A percentile compares a stretch with the other conserved stretches of the same genome.
These are phyloP conservation scores for Termitomyces sp. DNA, from an alignment of 768 basidiomycete species.

Conservation along the genomic window DNA sequence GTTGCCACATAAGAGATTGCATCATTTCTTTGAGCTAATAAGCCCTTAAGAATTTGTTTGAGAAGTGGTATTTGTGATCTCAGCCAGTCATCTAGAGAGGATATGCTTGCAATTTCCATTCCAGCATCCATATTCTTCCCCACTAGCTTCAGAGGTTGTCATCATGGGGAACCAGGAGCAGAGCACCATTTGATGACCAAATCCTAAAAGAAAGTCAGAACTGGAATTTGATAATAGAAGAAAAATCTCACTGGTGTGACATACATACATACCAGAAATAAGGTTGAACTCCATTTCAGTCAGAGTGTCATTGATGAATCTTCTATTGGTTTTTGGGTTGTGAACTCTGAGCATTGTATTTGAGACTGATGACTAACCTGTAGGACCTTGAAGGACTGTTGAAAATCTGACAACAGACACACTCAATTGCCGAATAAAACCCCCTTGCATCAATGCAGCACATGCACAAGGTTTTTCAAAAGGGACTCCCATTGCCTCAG, in stretches of 20 bases:
- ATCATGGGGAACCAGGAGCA: conserved; percentile 14
- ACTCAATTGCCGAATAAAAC: neutral
- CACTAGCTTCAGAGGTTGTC: neutral
- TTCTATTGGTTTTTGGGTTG: too few species aligned
- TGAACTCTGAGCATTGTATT: neutral
- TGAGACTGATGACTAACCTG: neutral
- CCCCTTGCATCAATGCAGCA: neutral
- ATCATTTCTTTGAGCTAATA: neutral
- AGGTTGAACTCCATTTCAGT: conserved; percentile 8
- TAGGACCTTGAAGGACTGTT: neutral
- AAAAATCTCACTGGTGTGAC: neutral
- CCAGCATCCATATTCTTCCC: too few species aligned
- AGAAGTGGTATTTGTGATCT: too few species aligned
- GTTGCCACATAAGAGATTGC: neutral
- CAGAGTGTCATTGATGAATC: conserved; percentile 12
- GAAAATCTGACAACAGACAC: neutral
- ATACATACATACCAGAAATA: neutral
- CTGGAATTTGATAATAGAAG: neutral
- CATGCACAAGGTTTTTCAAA: neutral
- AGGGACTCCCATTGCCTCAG: neutral
- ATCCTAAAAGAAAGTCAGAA: neutral
- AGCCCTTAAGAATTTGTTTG: neutral
- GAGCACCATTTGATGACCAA: neutral
- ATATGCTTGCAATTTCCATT: too few species aligned
- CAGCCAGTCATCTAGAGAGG: too few species aligned